phyloP scores from a whole-genome alignment of 2,329 filamentous ascomycete genomes.

The Pseudocercospora macadamiae region DNA sequence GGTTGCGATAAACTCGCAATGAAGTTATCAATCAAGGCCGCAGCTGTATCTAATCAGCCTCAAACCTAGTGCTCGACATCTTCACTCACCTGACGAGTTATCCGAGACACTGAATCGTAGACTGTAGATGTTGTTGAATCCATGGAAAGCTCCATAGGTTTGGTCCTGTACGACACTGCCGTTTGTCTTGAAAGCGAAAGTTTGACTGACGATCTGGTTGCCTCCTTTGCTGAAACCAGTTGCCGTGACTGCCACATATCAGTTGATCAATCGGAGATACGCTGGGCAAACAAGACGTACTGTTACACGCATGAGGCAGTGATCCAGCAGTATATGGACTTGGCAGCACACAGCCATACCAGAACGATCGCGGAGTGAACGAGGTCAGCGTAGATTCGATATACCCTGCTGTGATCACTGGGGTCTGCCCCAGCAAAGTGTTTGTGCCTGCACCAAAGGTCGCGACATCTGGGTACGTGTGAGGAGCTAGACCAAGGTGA shows the following conservation, averaged over 20 bases:
- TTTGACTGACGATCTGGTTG: conserved; percentile 13
- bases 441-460: conserved; percentile 21
- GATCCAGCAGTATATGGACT: conserved; percentile 22
- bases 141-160: conserved; percentile 18
- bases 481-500: conserved; percentile 24
- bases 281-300: background rate
- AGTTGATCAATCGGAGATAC: background rate
- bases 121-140: conserved; percentile 17
- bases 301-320: conserved; percentile 20
- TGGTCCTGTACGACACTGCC: conserved; percentile 24
- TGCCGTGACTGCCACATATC: conserved; percentile 11
- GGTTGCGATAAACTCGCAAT: conserved; percentile 23
- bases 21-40: conserved; percentile 23
- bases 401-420: conserved; percentile 22
- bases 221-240: conserved; percentile 14
- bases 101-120: conserved; percentile 21
- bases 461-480: conserved; percentile 22
- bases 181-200: conserved; percentile 22
- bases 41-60: background rate
- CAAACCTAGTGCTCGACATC: background rate
- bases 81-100: background rate
- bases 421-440: conserved; percentile 8
- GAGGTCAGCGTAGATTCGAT: conserved; percentile 19
- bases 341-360: conserved; percentile 25
- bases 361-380: conserved; percentile 19